Evolutionary conservation across 306 rosid genomes (phyloP), one percentile per base, ranked within the genome.

Genomic region (Vachellia pachyceras): DNA sequence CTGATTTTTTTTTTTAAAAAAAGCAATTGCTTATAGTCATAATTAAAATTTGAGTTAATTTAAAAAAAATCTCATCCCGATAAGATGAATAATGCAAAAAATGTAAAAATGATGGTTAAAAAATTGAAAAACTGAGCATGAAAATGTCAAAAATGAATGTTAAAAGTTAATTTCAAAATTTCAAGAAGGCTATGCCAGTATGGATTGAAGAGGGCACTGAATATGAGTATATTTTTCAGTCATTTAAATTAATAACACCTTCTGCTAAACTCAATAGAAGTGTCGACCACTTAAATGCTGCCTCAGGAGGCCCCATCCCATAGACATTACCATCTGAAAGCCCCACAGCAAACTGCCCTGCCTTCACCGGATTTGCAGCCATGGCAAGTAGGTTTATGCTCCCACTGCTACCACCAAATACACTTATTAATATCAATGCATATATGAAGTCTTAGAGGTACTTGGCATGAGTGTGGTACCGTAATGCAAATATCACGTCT

Each of bases 331-430:
- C 82, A 72, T 76, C 82, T n/a, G 50, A 36, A 17, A 82, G 50
- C 46, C 86, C 82, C 61, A 85, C 72, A 13, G 82, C 79, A 76
- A 82, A 86, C 64, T 82, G 86, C 70, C 10, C 66, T 76, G 77
- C 49, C 37, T 70, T 76, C 7, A 35, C 61, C 14, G 89, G 89
- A 79, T 82, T 73, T 64, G 86, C 84, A 25, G 89, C 82, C 37
- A 85, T 64, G 17, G 82, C 79, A 36, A 63, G 22, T 50, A 82
- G 69, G 39, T 61, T 61, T 15, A 60, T 66, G 55, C 50, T 75
- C 63, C 23, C 73, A 69, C 83, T 82, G 85, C 85, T 45, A 39
- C 46, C 73, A 72, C 23, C 55, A 72, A 72, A 72, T 40, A 44
- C 9, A 64, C 0, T 50, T 35, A 63, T 66, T 33, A 60, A 72